Evolutionary conservation across 306 rosid genomes (phyloP), one percentile per base, ranked within the genome.

Genomic region (Vicia villosa): DNA sequence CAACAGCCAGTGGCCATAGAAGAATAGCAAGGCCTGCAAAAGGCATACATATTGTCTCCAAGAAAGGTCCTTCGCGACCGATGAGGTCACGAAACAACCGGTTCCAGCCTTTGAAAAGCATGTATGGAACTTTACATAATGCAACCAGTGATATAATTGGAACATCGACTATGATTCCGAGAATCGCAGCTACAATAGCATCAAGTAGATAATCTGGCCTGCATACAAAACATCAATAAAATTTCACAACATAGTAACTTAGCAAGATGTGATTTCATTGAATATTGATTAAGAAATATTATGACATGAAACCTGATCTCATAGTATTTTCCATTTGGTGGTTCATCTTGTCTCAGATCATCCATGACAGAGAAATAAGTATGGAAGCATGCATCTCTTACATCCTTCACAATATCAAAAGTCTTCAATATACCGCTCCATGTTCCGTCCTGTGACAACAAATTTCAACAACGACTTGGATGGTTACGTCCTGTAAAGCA

Each of bases 61-160:
- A 84, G 94, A 95, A 95, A 57, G 97, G 99, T n/a, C 99, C 99
- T 86, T 95, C 99, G 3, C 99, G 97, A 49, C 99, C 99, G 6
- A 91, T 77, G 47, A 95, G 99, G 66, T 95, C 99, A 22, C 85
- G 91, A 82, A 95, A 79, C 82, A 95, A 87, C 73, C 99, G 97
- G 10, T 83, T 85, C 97, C 97, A 95, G 26, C 99, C 99, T 80
- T 89, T 95, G 11, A 91, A 84, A 63, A 95, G 96, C 99, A 95
- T 95, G 89, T 74, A 89, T 64, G 86, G 83, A 63, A 86, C 74
- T 84, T 95, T 95, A 66, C 50, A 89, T 8, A 86, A 10, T 32
- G 99, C 88, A 73, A 95, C 73, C 3, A 70, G 3, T 51, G 97
- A 86, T 81, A 95, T 86, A 77, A 87, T 42, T 36, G 86, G 89